Evolutionary conservation across 768 basidiomycete genomes (phyloP), one percentile per base, ranked within the genome.

Genomic region (Saitozyma podzolica): DNA sequence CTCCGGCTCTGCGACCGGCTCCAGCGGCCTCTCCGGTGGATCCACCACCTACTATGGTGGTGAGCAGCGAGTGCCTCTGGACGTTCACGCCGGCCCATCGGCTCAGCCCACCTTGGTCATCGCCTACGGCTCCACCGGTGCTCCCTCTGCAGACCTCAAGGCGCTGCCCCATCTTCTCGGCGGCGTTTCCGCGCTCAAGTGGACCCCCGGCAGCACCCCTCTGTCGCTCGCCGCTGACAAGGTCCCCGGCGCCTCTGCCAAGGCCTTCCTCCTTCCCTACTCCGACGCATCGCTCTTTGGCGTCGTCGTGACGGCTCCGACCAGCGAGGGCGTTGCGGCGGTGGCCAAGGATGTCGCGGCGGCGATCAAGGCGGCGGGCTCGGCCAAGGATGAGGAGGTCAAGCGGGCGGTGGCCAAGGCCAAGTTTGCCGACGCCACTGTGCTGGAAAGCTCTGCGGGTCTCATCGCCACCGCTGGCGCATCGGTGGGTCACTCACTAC

Each of bases 261-360:
- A 88, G 77, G 80, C 88, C 10, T 86, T 96, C 57, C 85, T 90
- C 74, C 83, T 93, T 11, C 88, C 89, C 13, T 98, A 98, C 82
- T 91, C 92, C 14, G 95, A 98, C 76, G 94, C 92, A 4, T 83
- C 89, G 8, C 84, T 99, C 55, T 86, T 95, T 63, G 93, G 93
- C 62, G 80, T 96, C 60, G 80, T 91, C 57, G 82, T 97, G 42
- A 87, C 90, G 75, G 91, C 87, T 7, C 78, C 83, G 43, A 88
- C 87, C 20, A 76, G 84, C 1, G 82, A 83, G 50, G 85, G 82
- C 56, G 87, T 91, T 51, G 86, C 84, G 68, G 52, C 60, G 5
- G 59, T 77, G 43, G 73, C 76, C 16, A 62, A 64, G 45, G 71
- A 77, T 43, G 84, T 87, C 60, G 90, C 87, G 19, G 83, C 82